A percentile compares a stretch with the other conserved stretches of the same genome.
Conservation (phyloP, 1,139 yeast species). For the Sugiyamaella grinbergsii region DNA sequence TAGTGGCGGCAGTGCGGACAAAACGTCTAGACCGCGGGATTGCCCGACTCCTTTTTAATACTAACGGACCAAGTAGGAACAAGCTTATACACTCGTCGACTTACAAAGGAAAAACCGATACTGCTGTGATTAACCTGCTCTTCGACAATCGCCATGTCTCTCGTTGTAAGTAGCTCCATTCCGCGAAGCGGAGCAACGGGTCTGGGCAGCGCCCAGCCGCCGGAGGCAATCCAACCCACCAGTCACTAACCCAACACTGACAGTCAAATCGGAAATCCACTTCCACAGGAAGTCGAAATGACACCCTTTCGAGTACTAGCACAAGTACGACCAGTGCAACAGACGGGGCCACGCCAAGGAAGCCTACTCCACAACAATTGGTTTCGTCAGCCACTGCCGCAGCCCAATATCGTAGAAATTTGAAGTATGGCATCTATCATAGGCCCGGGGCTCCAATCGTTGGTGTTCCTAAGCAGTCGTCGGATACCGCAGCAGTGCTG, state of each 20-base stretch:
- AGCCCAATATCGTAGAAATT: slow-evolving; percentile 62
- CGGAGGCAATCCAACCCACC: background rate
- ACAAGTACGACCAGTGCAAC: slow-evolving; percentile 6
- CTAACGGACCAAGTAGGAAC: slow-evolving; percentile 4
- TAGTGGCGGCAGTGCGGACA: no score
- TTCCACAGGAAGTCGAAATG: slow-evolving; percentile 7
- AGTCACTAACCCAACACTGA: background rate
- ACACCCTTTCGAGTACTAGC: slow-evolving; percentile 7
- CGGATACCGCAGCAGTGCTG: slow-evolving; percentile 43
- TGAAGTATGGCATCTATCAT: slow-evolving; percentile 72
- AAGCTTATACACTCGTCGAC: background rate
- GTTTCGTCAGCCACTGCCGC: slow-evolving; percentile 36
- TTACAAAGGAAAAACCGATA: background rate
- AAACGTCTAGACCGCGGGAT: no score
- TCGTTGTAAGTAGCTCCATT: slow-evolving; percentile 20
- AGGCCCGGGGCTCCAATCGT: slow-evolving; percentile 68
- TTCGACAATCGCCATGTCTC: slow-evolving; percentile 18
- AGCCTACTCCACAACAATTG: slow-evolving; percentile 22
- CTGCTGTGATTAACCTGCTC: slow-evolving; percentile 4
- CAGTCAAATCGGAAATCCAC: slow-evolving; percentile 13
- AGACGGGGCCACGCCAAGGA: background rate
- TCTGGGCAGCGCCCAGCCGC: slow-evolving; percentile 1
- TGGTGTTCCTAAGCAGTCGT: slow-evolving; percentile 56
- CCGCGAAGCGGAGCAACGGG: background rate
- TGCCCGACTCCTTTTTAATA: no score